A percentile compares a stretch with the other conserved stretches of the same genome.
Conservation (phyloP, 345 rosid species). For the Jatropha curcas region DNA sequence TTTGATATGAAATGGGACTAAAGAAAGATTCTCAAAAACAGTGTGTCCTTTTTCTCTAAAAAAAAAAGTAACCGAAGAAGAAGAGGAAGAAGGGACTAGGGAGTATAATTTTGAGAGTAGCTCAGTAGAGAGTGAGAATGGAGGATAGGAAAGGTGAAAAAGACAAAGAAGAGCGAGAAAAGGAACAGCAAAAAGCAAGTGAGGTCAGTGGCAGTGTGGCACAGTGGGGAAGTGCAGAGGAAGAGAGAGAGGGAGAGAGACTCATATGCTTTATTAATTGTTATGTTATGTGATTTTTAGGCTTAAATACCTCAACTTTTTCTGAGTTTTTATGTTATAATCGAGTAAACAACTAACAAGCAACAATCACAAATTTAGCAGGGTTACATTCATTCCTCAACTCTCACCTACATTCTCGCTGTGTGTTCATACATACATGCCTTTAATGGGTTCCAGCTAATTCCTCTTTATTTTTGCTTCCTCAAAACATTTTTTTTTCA, state of each 20-base stretch:
- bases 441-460: neutral
- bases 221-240: conserved; percentile 3
- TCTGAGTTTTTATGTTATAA: neutral
- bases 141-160: neutral
- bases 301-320: neutral
- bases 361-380: conserved; percentile 8
- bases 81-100: too few species aligned
- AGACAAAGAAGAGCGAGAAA: conserved; percentile 17
- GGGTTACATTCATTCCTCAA: conserved; percentile 25
- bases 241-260: neutral
- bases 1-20: conserved; percentile 5
- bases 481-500: neutral
- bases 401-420: conserved; percentile 24
- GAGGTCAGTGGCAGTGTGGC: conserved; percentile 5
- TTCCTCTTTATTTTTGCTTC: neutral
- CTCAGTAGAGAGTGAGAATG: conserved; percentile 1
- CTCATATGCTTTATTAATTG: conserved; percentile 9
- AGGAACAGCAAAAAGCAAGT: conserved; percentile 12
- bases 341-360: neutral
- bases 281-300: neutral
- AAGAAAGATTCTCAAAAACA: conserved; percentile 2
- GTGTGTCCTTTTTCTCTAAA: neutral
- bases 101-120: neutral
- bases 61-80: neutral
- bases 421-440: neutral